Conservation (phyloP, 78 protist genomes). For the Polysphondylium violaceum region DNA sequence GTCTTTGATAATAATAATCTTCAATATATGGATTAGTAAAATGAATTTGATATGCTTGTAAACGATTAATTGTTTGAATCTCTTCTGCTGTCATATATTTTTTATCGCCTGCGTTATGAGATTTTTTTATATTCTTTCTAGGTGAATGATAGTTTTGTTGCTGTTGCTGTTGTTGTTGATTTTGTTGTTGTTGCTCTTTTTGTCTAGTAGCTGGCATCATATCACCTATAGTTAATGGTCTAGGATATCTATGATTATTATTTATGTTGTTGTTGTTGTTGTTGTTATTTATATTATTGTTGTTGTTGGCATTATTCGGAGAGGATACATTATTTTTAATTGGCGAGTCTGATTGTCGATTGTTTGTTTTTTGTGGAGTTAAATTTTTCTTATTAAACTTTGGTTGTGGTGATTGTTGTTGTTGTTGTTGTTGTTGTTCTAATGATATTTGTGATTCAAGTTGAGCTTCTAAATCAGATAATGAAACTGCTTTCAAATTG, state of each 20-base stretch:
- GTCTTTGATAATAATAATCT: constrained; percentile 79
- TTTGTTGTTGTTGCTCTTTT: constrained; percentile 39
- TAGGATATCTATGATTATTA: constrained; percentile 14
- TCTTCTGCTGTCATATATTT: constrained; percentile 82
- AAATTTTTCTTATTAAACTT: constrained; percentile 4
- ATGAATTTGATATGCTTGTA: constrained; percentile 78
- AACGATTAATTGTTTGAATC: constrained; percentile 72
- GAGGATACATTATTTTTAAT: constrained; percentile 26
- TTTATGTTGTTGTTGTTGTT: constrained; percentile 4
- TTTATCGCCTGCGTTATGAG: constrained; percentile 12
- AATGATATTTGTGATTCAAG: constrained; percentile 3
- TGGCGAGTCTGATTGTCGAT: neutral
- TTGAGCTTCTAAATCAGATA: constrained; percentile 54
- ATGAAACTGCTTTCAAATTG: constrained; percentile 25
- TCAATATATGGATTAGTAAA: constrained; percentile 80
- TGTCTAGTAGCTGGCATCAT: constrained; percentile 34
- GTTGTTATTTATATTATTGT: neutral
- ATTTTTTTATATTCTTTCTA: constrained; percentile 22
- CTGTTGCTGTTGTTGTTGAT: neutral
- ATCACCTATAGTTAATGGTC: constrained; percentile 55
- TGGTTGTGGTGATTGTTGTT: neutral
- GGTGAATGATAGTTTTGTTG: neutral
- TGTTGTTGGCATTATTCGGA: neutral
- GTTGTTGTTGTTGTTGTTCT: constrained; percentile 9
- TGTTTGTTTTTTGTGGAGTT: neutral